Base-by-base conservation (phyloP, 2,329 filamentous ascomycete species). In the Phaeomoniella chlamydospora region DNA sequence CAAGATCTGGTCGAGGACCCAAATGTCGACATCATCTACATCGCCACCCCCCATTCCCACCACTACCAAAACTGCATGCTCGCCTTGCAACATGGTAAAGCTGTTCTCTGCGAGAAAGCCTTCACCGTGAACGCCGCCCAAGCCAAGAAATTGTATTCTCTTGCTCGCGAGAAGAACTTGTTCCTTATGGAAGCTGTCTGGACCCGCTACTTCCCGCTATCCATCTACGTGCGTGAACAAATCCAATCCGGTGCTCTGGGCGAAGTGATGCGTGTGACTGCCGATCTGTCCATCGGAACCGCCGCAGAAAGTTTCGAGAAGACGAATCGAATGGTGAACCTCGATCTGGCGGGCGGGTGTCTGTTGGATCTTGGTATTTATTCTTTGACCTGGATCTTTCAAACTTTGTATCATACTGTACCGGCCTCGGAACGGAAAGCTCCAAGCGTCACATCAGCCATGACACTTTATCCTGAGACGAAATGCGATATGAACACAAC, bases 61-160 rank as follows among this genome's bases (percentile, higher is more conserved):
- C 86, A 94, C 64, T 93, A 87, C 64, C 84, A 92, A 56, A 88
- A 94, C 59, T 72, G 75, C 43, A 83, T 86, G 73, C 70, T 92
- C n/a, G 80, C 77, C 31, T 67, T 94, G 29, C 72, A 83, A 45
- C 81, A 80, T 5, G 81, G 83, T 49, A 94, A 93, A 67, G 71
- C 88, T 49, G 84, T 94, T 18, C 71, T 94, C 19, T 93, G 85
- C 57, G 86, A 94, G 59, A 94, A 94, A 67, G 74, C 86, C 0
- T 78, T 94, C 49, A 92, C 85, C 1, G 81, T 88, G 43, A 93
- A 80, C 43, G 84, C 80, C 2, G 66, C 74, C 6, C 86, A 94
- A 59, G 66, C 80, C 15, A 74, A 72, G 57, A 75, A 75, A 53
- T 67, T 94, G 16, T 71, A 78, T 35, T 73, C 78, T 42, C 77